Base-by-base conservation (phyloP, 345 rosid species). In the Isatis tinctoria region DNA sequence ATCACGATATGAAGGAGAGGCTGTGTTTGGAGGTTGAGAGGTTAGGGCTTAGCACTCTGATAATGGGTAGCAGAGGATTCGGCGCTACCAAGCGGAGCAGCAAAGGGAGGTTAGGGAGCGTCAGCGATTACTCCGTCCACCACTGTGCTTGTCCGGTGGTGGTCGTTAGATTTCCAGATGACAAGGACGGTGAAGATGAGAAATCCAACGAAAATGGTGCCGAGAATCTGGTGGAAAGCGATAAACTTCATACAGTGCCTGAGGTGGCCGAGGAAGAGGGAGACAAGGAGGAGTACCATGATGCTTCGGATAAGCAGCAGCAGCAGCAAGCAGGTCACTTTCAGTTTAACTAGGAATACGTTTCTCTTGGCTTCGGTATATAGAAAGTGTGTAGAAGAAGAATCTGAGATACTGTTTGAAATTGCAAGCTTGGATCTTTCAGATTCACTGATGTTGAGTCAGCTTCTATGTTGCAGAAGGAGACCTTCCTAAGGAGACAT, bases 1-100 rank as follows among this genome's bases (percentile, higher is more conserved):
- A 89, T 69, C 97, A 91, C 24, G 97, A 91, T 73, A 89, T 91
- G 97, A 89, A 87, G 87, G 97, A 91, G 82, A 78, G 96, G 73
- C 79, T 91, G 24, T 91, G 97, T 69, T 72, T 91, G 82, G 97
- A 89, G 80, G 96, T 89, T 32, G 97, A 91, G 82, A 84, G 97
- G 82, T 76, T 91, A 17, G 88, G 89, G 32, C 60, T 92, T 14
- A 78, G 90, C 27, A 83, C 96, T 4, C 73, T 90, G 67, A 76
- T 92, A 13, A 84, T 87, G 87, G 97, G 97, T 10, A 91, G 97
- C 49, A 82, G 93, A 80, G 97, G 96, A 2, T 85, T 89, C 27
- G 97, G 97, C 0, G 96, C 97, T 47, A 62, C 78, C 0, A 87
- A 74, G 79, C 64, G 78, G 73, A 69, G 14, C 2, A 65, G 75